phyloP scores from a whole-genome alignment of 2,329 filamentous ascomycete genomes.

The Atkinsonella hypoxylon region DNA sequence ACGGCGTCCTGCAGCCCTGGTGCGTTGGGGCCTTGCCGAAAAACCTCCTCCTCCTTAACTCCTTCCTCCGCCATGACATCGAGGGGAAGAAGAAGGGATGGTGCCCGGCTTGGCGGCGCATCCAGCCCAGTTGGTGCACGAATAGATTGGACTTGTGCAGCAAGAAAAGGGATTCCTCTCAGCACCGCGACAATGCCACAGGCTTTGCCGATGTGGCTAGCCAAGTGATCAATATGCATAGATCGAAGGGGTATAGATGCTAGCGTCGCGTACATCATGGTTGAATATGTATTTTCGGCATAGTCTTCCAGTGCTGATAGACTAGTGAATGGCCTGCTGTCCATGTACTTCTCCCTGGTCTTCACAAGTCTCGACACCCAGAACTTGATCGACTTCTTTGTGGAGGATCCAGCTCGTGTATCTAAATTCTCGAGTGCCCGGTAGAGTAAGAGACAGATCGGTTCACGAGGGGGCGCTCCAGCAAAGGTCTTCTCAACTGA shows the following conservation, averaged over 20 bases:
- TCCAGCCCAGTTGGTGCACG: conserved; percentile 28
- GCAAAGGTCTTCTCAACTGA: conserved; percentile 67
- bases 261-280: conserved; percentile 77
- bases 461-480: conserved; percentile 74
- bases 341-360: conserved; percentile 71
- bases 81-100: conserved; percentile 63
- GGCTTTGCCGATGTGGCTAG: conserved; percentile 90
- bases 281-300: conserved; percentile 90
- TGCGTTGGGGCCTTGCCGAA: conserved; percentile 67
- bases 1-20: conserved; percentile 77
- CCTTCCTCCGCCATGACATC: conserved; percentile 78
- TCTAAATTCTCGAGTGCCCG: conserved; percentile 55
- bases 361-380: conserved; percentile 69
- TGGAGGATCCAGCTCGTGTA: conserved; percentile 27
- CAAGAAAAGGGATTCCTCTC: conserved; percentile 80
- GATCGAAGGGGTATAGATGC: conserved; percentile 69
- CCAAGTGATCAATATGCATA: conserved; percentile 80
- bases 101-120: conserved; percentile 27
- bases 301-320: conserved; percentile 72
- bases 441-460: conserved; percentile 74
- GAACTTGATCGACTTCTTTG: conserved; percentile 47
- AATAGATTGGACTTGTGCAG: conserved; percentile 49
- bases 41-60: conserved; percentile 80
- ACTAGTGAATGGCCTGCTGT: conserved; percentile 68
- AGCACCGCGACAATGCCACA: conserved; percentile 77